Percentiles rank a stretch among this genome's conserved stretches.
phyloP scores from a whole-genome alignment of 2,329 filamentous ascomycete species.

The Monilinia fructigena region DNA sequence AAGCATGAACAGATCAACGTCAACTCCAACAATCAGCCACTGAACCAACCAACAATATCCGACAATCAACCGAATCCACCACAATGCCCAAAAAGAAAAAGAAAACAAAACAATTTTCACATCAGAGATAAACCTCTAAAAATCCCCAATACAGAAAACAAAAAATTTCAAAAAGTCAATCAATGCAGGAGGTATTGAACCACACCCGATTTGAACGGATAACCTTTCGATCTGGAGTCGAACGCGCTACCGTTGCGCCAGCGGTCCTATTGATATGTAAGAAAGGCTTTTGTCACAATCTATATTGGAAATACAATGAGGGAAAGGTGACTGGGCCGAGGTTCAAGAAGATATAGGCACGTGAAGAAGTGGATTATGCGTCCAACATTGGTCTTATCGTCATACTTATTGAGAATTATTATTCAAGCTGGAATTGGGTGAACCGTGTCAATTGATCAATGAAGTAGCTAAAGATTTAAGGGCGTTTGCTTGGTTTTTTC shows the following conservation, averaged over 20 bases:
- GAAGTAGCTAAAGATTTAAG: too few relatives aligned
- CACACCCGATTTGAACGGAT: conserved; percentile 39
- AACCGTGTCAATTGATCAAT: too few relatives aligned
- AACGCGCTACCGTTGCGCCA: conserved; percentile 29
- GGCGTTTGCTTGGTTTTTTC: too few relatives aligned
- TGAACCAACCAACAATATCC: neutral
- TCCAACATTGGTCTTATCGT: too few relatives aligned
- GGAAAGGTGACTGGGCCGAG: rapidly evolving
- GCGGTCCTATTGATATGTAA: conserved; percentile 20
- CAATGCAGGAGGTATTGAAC: conserved; percentile 30
- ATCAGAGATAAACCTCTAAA: neutral
- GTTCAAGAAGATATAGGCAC: neutral
- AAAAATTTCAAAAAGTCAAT: neutral
- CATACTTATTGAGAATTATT: too few relatives aligned
- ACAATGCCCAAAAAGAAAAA: neutral
- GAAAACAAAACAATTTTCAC: neutral
- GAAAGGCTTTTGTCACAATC: rapidly evolving
- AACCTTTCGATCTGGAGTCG: conserved; percentile 25
- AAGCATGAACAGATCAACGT: too few relatives aligned
- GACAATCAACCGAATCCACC: neutral
- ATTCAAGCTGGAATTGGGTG: too few relatives aligned
- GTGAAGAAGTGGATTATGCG: neutral
- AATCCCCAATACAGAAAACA: neutral
- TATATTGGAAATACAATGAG: rapidly evolving
- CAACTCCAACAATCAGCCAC: neutral